A percentile compares a stretch with the other conserved stretches of the same genome.
phyloP scores from a whole-genome alignment of 331 rosid species.

The Prunus yedoensis region DNA sequence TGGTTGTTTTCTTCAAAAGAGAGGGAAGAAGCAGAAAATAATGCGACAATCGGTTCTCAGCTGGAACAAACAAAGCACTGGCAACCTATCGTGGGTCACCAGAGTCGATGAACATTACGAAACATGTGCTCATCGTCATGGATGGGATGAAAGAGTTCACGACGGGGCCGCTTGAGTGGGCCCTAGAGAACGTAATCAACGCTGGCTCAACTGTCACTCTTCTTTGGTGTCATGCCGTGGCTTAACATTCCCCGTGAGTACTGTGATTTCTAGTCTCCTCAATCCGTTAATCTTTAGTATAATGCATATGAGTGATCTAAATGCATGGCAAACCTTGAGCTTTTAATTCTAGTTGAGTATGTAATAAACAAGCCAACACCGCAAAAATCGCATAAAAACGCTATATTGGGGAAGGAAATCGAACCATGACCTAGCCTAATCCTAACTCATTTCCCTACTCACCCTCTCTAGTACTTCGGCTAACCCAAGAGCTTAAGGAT shows the following conservation, averaged over 20 bases:
- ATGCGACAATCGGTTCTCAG: background rate
- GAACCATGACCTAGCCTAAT: too few species aligned
- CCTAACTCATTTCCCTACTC: too few species aligned
- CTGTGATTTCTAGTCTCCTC: too few species aligned
- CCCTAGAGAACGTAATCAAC: slow-evolving; percentile 30
- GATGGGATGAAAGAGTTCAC: slow-evolving; percentile 56
- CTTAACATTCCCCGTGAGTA: slow-evolving; percentile 51
- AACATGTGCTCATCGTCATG: slow-evolving; percentile 53
- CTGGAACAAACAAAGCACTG: slow-evolving; percentile 3
- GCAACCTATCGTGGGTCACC: slow-evolving; percentile 22
- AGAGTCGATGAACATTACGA: slow-evolving; percentile 16
- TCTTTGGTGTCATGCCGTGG: slow-evolving; percentile 62
- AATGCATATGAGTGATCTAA: background rate
- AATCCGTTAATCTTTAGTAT: too few species aligned
- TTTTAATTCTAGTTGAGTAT: background rate
- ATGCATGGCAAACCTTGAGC: background rate
- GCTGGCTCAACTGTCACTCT: slow-evolving; percentile 48
- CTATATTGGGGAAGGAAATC: too few species aligned
- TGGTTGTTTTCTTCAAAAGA: slow-evolving; percentile 11
- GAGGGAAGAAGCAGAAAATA: background rate
- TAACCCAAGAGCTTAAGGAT: too few species aligned
- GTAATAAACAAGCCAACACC: too few species aligned
- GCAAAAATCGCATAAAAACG: too few species aligned
- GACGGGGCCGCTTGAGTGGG: slow-evolving; percentile 45
- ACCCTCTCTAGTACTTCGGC: too few species aligned